Percentiles rank a stretch among this genome's conserved stretches.
These are phyloP conservation scores for Alternaria sp. DNA, from an alignment of 2,329 filamentous ascomycete genomes.

Conservation along the genomic window DNA sequence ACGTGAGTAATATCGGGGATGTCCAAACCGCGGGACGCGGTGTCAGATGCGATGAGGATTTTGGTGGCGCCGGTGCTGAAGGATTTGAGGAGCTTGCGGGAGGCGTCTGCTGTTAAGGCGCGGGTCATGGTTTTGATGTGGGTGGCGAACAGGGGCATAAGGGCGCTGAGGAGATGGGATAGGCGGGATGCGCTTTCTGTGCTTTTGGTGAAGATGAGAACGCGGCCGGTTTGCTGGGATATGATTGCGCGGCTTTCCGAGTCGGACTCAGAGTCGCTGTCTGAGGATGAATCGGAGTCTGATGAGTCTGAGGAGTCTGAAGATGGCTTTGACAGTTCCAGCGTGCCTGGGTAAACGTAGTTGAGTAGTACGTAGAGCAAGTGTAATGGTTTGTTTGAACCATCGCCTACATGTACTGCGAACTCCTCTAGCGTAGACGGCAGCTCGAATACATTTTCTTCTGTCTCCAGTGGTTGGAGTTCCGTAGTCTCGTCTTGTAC, in stretches of 20 bases:
- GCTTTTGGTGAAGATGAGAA: conserved; percentile 87
- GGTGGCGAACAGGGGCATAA: conserved; percentile 64
- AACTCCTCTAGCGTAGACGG: conserved; percentile 58
- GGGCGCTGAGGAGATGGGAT: conserved; percentile 74
- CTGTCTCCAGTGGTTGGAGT: conserved; percentile 25
- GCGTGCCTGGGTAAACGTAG: conserved; percentile 48
- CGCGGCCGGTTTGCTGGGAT: conserved; percentile 42
- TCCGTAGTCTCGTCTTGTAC: conserved; percentile 63
- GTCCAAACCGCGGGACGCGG: conserved; percentile 91
- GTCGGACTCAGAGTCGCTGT: conserved; percentile 19
- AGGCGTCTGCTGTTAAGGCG: conserved; percentile 73
- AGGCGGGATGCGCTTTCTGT: conserved; percentile 88
- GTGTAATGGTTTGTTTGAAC: conserved; percentile 73
- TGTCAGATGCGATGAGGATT: conserved; percentile 87
- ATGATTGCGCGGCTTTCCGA: conserved; percentile 13
- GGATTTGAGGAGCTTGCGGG: conserved; percentile 70
- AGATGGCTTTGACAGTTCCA: conserved; percentile 9
- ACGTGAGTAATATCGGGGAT: conserved; percentile 80
- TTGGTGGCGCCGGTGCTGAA: conserved; percentile 69
- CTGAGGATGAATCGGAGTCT: conserved; percentile 10
- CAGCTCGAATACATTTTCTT: conserved; percentile 60
- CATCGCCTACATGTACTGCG: conserved; percentile 57
- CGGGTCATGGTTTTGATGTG: conserved; percentile 76
- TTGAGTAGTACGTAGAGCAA: conserved; percentile 76
- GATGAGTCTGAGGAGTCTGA: conserved; percentile 24